Percentiles rank a stretch among this genome's conserved stretches.
Conservation (phyloP, 2,329 filamentous ascomycete genomes). For the Sporothrix inflata region DNA sequence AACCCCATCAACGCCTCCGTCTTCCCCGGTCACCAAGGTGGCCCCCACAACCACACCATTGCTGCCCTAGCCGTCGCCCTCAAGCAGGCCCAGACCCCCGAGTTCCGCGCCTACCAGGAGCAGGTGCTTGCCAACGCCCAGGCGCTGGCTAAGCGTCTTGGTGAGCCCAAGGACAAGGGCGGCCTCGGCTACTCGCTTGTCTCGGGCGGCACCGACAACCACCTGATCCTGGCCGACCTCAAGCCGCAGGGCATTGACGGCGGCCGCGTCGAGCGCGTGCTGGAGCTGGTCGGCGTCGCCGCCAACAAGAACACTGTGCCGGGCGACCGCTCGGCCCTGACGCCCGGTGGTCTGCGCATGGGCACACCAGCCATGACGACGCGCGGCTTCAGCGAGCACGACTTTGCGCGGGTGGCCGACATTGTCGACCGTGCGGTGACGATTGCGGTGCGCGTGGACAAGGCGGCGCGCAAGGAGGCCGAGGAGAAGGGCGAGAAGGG, state of each 20-base stretch:
- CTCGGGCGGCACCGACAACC: slow-evolving; percentile 94
- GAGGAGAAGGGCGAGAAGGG: slow-evolving; percentile 69
- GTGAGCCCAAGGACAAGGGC: slow-evolving; percentile 71
- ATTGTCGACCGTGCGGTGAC: slow-evolving; percentile 83
- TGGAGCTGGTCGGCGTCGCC: slow-evolving; percentile 93
- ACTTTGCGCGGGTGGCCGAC: slow-evolving; percentile 84
- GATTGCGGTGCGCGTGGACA: slow-evolving; percentile 77
- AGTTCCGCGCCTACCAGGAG: slow-evolving; percentile 92
- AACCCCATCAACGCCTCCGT: slow-evolving; percentile 93
- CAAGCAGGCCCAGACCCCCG: slow-evolving; percentile 85
- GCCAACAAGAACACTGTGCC: slow-evolving; percentile 99
- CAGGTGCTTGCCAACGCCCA: slow-evolving; percentile 90
- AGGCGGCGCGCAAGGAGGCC: slow-evolving; percentile 69
- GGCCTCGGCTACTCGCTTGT: slow-evolving; percentile 87
- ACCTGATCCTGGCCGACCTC: slow-evolving; percentile 89
- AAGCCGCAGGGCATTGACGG: slow-evolving; percentile 88
- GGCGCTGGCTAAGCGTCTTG: slow-evolving; percentile 72
- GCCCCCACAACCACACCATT: slow-evolving; percentile 98
- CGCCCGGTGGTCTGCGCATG: slow-evolving; percentile 90
- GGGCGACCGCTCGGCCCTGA: slow-evolving; percentile 89
- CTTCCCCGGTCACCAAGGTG: slow-evolving; percentile 97
- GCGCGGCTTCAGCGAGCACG: slow-evolving; percentile 83
- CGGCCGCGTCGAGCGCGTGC: slow-evolving; percentile 82
- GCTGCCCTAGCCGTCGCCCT: slow-evolving; percentile 91
- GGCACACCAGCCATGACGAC: slow-evolving; percentile 98